Conservation (phyloP, 495 filamentous ascomycete species). For the Friedmanniomyces endolithicus region DNA sequence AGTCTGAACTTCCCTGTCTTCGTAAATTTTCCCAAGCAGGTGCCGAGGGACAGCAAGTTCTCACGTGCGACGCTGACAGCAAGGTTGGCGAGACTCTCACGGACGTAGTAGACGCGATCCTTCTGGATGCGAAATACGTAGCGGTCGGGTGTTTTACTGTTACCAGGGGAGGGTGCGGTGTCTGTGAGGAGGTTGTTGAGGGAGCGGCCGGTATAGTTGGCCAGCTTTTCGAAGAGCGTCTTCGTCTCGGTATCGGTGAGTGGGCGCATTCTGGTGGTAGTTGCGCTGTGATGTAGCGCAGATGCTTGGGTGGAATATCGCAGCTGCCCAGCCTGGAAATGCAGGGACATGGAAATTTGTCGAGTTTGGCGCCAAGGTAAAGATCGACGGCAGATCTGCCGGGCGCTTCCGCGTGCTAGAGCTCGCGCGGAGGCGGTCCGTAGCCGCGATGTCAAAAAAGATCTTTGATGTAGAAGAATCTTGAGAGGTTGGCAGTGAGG, state of each 20-base stretch:
- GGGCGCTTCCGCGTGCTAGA: background rate
- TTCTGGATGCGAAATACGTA: slow-evolving; percentile 79
- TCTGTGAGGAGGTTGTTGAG: slow-evolving; percentile 70
- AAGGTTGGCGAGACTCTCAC: slow-evolving; percentile 76
- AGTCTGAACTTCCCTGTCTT: slow-evolving; percentile 84
- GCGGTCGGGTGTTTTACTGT: slow-evolving; percentile 48
- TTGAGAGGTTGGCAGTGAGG: too few species aligned
- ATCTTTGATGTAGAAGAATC: too few species aligned
- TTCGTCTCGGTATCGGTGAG: slow-evolving; percentile 28
- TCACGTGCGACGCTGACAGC: slow-evolving; percentile 69
- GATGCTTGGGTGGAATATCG: background rate
- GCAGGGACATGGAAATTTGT: background rate
- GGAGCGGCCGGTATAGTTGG: slow-evolving; percentile 66
- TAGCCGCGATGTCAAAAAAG: slow-evolving; percentile 2
- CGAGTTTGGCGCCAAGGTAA: background rate
- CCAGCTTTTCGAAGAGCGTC: slow-evolving; percentile 66
- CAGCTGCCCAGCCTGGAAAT: background rate
- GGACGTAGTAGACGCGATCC: slow-evolving; percentile 75
- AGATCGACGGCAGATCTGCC: background rate
- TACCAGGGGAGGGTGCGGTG: slow-evolving; percentile 32
- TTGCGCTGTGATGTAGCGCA: background rate
- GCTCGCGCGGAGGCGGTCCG: background rate
- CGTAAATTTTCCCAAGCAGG: slow-evolving; percentile 77
- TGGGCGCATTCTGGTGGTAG: slow-evolving; percentile 20
- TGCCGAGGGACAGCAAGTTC: slow-evolving; percentile 70